These are phyloP conservation scores for Ophiostoma quercus DNA, from an alignment of 2,329 filamentous ascomycete species.

Conservation along the genomic window DNA sequence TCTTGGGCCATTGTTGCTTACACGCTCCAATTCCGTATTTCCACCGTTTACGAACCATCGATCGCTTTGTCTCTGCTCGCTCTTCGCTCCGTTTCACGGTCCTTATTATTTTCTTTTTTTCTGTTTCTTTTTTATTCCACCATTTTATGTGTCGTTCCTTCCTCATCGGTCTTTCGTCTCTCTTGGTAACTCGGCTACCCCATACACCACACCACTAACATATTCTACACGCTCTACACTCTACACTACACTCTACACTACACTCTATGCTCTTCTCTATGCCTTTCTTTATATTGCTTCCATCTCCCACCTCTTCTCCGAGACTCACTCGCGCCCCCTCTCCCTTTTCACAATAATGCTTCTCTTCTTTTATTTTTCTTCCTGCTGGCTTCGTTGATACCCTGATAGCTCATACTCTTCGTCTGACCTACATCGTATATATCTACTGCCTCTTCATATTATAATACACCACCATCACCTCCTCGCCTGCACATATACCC, in stretches of 20 bases:
- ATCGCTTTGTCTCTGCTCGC: not conserved
- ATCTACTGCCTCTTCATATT: not conserved
- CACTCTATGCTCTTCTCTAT: not conserved
- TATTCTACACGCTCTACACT: not conserved
- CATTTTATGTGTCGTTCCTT: not conserved
- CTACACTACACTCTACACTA: not conserved
- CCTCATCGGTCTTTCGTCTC: not conserved
- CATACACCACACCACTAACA: not conserved
- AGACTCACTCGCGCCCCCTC: conserved; percentile 11
- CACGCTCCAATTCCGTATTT: not conserved
- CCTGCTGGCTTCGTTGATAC: not conserved
- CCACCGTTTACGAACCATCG: not conserved
- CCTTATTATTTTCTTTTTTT: conserved; percentile 16
- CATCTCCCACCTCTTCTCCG: conserved; percentile 19
- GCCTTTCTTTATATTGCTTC: conserved; percentile 23
- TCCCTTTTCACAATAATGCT: conserved; percentile 8
- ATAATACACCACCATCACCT: not conserved
- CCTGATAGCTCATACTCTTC: not conserved
- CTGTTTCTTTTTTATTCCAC: not conserved
- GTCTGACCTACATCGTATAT: not conserved
- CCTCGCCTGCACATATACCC: not conserved
- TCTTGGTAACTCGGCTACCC: not conserved
- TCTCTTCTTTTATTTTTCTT: conserved; percentile 16
- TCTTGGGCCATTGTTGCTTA: not conserved
- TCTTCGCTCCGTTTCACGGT: conserved; percentile 16